Conservation (phyloP, 202 grass and related monocot genomes). For the Zizania palustris region DNA sequence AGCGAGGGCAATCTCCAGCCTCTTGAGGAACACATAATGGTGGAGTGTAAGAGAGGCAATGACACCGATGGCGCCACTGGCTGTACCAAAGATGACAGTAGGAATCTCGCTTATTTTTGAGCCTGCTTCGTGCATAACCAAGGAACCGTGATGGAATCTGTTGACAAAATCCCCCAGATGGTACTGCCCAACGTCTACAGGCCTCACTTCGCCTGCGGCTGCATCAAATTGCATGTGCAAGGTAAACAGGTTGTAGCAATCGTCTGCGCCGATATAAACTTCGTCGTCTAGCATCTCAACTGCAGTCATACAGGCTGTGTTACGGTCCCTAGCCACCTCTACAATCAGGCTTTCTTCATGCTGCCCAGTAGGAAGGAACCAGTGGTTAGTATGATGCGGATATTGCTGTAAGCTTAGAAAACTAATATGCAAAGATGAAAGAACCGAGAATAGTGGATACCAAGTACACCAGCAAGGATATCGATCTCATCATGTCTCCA, state of each 20-base stretch:
- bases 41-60: slow-evolving; percentile 56
- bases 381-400: slow-evolving; percentile 23
- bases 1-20: slow-evolving; percentile 34
- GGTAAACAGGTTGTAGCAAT: slow-evolving; percentile 68
- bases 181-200: slow-evolving; percentile 58
- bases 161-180: slow-evolving; percentile 71
- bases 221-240: slow-evolving; percentile 44
- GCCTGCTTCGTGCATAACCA: slow-evolving; percentile 56
- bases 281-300: slow-evolving; percentile 69
- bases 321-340: slow-evolving; percentile 55
- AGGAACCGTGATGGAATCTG: slow-evolving; percentile 60
- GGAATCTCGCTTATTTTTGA: slow-evolving; percentile 48
- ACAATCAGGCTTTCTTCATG: slow-evolving; percentile 67
- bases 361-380: slow-evolving; percentile 34
- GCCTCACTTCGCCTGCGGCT: slow-evolving; percentile 45
- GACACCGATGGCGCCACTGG: slow-evolving; percentile 60
- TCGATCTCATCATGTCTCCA: slow-evolving; percentile 72
- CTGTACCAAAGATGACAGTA: slow-evolving; percentile 63
- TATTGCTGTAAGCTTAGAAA: neutral
- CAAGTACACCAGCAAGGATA: slow-evolving; percentile 47
- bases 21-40: slow-evolving; percentile 61
- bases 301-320: slow-evolving; percentile 63
- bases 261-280: slow-evolving; percentile 63
- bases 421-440: neutral
- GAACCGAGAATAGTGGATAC: slow-evolving; percentile 33